A percentile compares a stretch with the other conserved stretches of the same genome.
Evolutionary conservation across 148 eudicot genomes (phyloP).

Genomic region (Polygonum aviculare): DNA sequence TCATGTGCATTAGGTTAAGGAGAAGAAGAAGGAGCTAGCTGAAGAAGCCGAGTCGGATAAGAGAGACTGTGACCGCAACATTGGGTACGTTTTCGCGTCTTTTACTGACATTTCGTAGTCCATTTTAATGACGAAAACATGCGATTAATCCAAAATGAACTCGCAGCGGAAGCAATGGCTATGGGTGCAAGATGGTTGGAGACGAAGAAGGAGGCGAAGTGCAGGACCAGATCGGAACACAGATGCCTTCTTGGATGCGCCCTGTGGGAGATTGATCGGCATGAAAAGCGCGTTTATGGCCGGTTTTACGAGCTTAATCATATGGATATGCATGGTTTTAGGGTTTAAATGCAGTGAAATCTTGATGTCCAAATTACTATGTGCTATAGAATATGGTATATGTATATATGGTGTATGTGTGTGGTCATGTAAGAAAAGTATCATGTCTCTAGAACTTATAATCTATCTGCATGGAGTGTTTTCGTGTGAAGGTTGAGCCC

Average conservation of each 20-base stretch:
- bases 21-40: neutral
- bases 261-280: neutral
- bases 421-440: neutral
- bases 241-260: slow-evolving; percentile 5
- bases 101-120: neutral
- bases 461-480: neutral
- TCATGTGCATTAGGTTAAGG: neutral
- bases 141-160: no score
- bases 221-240: neutral
- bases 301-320: neutral
- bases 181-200: neutral
- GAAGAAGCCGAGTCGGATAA: neutral
- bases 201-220: neutral
- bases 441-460: no score
- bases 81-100: neutral
- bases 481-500: neutral
- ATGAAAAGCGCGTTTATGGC: neutral
- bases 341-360: neutral
- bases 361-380: neutral
- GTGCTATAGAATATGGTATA: neutral
- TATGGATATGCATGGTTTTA: neutral
- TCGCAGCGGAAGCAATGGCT: neutral
- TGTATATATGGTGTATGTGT: neutral
- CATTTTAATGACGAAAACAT: no score
- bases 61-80: neutral